Evolutionary conservation across 2,329 filamentous ascomycete species (phyloP).

Genomic region (Curvularia sp.): DNA sequence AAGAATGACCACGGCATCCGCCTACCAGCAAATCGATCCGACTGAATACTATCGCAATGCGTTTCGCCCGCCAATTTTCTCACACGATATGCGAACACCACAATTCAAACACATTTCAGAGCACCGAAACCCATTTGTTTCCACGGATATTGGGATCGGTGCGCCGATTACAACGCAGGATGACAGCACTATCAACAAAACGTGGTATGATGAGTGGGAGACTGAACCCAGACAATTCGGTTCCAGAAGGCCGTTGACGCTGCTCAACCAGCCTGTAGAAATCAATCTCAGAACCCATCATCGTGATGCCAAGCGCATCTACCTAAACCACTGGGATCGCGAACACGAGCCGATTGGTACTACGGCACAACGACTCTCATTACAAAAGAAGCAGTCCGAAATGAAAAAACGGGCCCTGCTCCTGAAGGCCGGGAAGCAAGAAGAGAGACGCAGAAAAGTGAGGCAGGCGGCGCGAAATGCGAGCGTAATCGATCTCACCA

Average conservation of each 20-base stretch:
- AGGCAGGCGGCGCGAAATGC: slow-evolving; percentile 4
- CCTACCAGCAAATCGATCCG: not conserved
- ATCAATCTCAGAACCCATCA: slow-evolving; percentile 13
- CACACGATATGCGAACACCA: not conserved
- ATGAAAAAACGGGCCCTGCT: not conserved
- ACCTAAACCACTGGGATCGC: slow-evolving; percentile 14
- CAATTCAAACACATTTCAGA: not conserved
- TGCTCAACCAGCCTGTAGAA: slow-evolving; percentile 11
- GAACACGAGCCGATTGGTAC: slow-evolving; percentile 14
- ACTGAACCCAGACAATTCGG: slow-evolving; percentile 6
- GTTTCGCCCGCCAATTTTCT: not conserved
- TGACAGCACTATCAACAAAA: slow-evolving; percentile 2
- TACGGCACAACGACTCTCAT: slow-evolving; percentile 5
- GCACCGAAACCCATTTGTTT: not conserved
- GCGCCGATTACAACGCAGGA: not conserved
- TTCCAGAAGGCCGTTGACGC: not conserved
- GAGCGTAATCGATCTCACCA: slow-evolving; percentile 16
- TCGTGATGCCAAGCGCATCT: not conserved
- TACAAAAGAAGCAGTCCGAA: not conserved
- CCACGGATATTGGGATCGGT: not conserved
- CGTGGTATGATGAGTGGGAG: slow-evolving; percentile 18
- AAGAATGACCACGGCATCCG: not conserved
- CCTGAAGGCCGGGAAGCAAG: not conserved
- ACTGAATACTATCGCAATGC: not conserved
- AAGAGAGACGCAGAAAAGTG: slow-evolving; percentile 6